Conservation (phyloP, 164 flowering plant genomes). For the Berberis vulgaris region DNA sequence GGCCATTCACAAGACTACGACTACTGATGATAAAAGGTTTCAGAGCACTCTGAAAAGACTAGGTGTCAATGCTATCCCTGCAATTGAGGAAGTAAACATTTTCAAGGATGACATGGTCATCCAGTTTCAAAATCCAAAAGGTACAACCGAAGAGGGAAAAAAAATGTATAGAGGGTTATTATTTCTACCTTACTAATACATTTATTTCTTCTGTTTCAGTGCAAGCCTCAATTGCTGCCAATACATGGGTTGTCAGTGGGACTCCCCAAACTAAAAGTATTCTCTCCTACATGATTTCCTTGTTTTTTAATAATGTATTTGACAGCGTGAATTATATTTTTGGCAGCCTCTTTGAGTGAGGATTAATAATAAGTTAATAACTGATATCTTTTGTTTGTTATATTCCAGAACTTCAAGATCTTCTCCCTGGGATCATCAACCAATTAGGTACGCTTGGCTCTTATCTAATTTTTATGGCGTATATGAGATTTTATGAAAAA, state of each 20-base stretch:
- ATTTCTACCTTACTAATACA: background rate
- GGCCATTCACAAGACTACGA: conserved; percentile 77
- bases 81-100: conserved; percentile 54
- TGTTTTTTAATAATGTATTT: background rate
- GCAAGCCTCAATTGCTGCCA: conserved; percentile 75
- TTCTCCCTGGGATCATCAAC: no score
- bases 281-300: conserved; percentile 2
- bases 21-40: conserved; percentile 80
- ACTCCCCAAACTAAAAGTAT: conserved; percentile 57
- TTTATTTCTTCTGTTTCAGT: conserved; percentile 36
- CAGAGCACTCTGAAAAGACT: conserved; percentile 79
- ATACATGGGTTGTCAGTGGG: conserved; percentile 87
- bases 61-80: conserved; percentile 51
- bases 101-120: conserved; percentile 50
- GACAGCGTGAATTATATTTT: background rate
- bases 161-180: background rate
- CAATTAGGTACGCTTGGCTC: no score
- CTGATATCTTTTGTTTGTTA: no score
- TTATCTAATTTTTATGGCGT: no score
- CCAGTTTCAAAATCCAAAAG: conserved; percentile 46
- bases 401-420: no score
- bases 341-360: no score
- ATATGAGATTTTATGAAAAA: no score
- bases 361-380: no score
- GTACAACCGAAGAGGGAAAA: conserved; percentile 9